Conservation (phyloP, 2,329 filamentous ascomycete genomes). For the Aspergillus fumigatus region DNA sequence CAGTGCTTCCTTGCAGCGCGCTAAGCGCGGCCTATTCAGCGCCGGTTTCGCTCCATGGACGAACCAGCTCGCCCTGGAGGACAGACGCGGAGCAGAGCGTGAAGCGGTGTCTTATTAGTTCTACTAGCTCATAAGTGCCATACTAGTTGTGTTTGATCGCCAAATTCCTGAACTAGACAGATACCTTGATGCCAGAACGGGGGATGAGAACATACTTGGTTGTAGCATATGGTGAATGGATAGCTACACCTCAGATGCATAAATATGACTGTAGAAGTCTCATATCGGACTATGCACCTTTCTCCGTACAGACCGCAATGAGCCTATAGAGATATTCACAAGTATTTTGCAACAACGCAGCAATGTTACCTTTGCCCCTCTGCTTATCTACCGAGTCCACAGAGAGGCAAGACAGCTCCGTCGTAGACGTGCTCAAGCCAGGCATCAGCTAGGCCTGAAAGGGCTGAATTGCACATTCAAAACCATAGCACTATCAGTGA, state of each 20-base stretch:
- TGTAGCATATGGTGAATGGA: neutral
- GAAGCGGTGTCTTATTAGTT: neutral
- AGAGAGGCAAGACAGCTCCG: neutral
- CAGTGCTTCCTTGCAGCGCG: neutral
- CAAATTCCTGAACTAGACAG: neutral
- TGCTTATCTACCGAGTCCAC: neutral
- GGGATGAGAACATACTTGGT: too few relatives aligned
- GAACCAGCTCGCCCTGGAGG: neutral
- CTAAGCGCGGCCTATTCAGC: neutral
- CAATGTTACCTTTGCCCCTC: neutral
- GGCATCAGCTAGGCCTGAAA: neutral
- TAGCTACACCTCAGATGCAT: neutral
- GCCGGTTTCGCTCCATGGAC: neutral
- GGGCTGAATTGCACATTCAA: neutral
- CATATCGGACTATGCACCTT: neutral
- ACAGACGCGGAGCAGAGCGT: neutral
- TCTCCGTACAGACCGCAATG: neutral
- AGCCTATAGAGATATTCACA: too few relatives aligned
- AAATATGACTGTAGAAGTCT: neutral
- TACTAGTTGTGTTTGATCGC: neutral
- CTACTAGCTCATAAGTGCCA: neutral
- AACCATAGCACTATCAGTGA: neutral
- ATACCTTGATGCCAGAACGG: neutral
- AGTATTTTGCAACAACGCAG: neutral
- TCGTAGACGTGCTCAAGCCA: neutral